Evolutionary conservation across 495 filamentous ascomycete species (phyloP), one percentile per base, ranked within the genome.

Genomic region (Neohortaea acidophila): DNA sequence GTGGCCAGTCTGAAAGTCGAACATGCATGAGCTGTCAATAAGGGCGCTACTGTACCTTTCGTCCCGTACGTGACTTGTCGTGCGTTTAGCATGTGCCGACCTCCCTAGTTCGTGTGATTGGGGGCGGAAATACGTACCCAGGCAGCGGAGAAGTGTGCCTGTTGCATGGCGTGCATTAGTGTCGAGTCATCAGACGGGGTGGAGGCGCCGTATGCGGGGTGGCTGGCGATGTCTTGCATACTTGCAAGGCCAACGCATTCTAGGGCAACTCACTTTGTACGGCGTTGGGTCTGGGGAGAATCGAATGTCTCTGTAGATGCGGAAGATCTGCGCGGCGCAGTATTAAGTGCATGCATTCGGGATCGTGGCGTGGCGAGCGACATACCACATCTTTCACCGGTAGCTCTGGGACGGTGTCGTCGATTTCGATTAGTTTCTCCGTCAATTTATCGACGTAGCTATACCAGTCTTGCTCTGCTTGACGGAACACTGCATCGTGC

Each of bases 41-140:
- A 23, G 81, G 77, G 7, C 84, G 81, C 52, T 91, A 89, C 31
- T 78, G 67, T 15, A 84, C 84, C 1, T 83, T 91, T 33, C 79
- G 68, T 15, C 84, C 84, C 1, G 83, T 91, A 11, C 82, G 72
- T 32, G 79, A 86, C 72, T 70, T 70, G 29, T 17, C n/a, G n/a
- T n/a, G n/a, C n/a, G n/a, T n/a, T n/a, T n/a, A n/a, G n/a, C n/a
- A n/a, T n/a, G n/a, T n/a, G n/a, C n/a, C n/a, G n/a, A n/a, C n/a
- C n/a, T n/a, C n/a, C n/a, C n/a, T n/a, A n/a, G n/a, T n/a, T n/a
- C n/a, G n/a, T n/a, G n/a, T n/a, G n/a, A n/a, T n/a, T n/a, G n/a
- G n/a, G n/a, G n/a, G n/a, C n/a, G n/a, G n/a, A n/a, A n/a, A n/a
- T n/a, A n/a, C n/a, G n/a, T 13, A 59, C 73, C 78, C 80, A 93